Conservation (phyloP, 2,329 filamentous ascomycete genomes). For the Colletotrichum graminicola region DNA sequence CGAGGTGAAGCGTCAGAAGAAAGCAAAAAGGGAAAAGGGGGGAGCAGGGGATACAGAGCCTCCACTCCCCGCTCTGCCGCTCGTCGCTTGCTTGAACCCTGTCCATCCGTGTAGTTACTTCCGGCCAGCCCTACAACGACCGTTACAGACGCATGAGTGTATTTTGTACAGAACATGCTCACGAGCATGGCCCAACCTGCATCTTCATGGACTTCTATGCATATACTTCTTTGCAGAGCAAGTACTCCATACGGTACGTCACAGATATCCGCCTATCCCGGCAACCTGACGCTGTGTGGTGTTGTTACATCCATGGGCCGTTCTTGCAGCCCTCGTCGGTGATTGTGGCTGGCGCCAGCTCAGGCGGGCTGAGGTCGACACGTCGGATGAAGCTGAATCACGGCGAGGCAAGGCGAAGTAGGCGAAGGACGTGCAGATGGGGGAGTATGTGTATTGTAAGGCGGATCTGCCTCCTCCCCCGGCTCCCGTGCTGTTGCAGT, state of each 20-base stretch:
- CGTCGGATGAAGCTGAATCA: slow-evolving; percentile 39
- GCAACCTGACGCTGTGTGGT: slow-evolving; percentile 18
- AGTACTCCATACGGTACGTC: background rate
- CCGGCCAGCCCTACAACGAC: slow-evolving; percentile 16
- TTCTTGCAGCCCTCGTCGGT: slow-evolving; percentile 1
- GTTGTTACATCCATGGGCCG: slow-evolving; percentile 19
- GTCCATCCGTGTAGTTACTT: slow-evolving; percentile 13
- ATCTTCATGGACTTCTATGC: background rate
- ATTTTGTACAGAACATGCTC: background rate
- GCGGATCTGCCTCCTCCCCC: background rate
- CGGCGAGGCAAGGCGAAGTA: slow-evolving; percentile 10
- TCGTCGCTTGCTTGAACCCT: slow-evolving; percentile 17
- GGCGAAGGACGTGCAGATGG: slow-evolving; percentile 4
- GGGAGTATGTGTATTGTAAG: slow-evolving; percentile 20
- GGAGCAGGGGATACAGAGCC: background rate
- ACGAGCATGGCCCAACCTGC: background rate
- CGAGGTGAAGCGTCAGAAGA: slow-evolving; percentile 30
- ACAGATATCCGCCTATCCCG: background rate
- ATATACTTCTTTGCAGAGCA: slow-evolving; percentile 3
- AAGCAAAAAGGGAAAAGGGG: background rate
- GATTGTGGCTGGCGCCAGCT: slow-evolving; percentile 18
- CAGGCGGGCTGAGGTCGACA: slow-evolving; percentile 5
- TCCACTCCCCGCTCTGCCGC: slow-evolving; percentile 22
- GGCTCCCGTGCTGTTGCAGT: slow-evolving; percentile 25
- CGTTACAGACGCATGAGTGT: background rate